phyloP scores from a whole-genome alignment of 2,329 filamentous ascomycete genomes.

The Hypocreales sp. region DNA sequence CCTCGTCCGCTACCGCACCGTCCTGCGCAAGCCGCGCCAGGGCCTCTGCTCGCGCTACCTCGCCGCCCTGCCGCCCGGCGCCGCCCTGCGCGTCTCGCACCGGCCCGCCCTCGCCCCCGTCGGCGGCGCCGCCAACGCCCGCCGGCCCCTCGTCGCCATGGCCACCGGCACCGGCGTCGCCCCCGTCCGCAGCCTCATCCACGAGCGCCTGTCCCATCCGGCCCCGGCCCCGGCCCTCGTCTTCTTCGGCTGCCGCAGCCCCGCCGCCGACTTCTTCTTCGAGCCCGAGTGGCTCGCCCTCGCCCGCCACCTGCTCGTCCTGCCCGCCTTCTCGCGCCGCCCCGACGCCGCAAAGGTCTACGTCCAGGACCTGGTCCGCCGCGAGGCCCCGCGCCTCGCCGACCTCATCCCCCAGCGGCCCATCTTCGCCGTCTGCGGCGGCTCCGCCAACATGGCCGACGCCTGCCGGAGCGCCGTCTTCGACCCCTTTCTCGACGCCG shows the following conservation, averaged over 20 bases:
- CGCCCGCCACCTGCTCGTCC: conserved; percentile 12
- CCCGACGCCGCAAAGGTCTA: conserved; percentile 34
- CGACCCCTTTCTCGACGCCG: conserved; percentile 27
- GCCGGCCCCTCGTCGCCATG: conserved; percentile 55
- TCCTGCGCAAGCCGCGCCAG: conserved; percentile 68
- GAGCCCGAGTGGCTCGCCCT: conserved; percentile 50
- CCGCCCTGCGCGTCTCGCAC: conserved; percentile 44
- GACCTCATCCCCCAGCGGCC: conserved; percentile 20
- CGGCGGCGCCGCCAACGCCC: conserved; percentile 18
- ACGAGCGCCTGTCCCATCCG: conserved; percentile 40
- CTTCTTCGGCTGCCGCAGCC: conserved; percentile 75
- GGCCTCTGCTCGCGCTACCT: conserved; percentile 88
- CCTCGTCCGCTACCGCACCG: conserved; percentile 80
- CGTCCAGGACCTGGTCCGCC: conserved; percentile 37
- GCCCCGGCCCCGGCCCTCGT: conserved; percentile 34
- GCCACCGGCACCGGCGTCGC: conserved; percentile 80
- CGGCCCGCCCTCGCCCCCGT: conserved; percentile 29
- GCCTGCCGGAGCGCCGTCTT: conserved; percentile 36
- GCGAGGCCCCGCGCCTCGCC: conserved; percentile 19
- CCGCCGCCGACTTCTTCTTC: conserved; percentile 67
- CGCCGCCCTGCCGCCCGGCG: conserved; percentile 41
- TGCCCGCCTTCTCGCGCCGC: conserved; percentile 34
- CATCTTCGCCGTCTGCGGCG: conserved; percentile 39
- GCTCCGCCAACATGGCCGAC: conserved; percentile 41
- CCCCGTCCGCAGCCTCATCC: conserved; percentile 67